These are phyloP conservation scores for Hansenula sp. DNA, from an alignment of 1,139 yeast species.

Conservation along the genomic window DNA sequence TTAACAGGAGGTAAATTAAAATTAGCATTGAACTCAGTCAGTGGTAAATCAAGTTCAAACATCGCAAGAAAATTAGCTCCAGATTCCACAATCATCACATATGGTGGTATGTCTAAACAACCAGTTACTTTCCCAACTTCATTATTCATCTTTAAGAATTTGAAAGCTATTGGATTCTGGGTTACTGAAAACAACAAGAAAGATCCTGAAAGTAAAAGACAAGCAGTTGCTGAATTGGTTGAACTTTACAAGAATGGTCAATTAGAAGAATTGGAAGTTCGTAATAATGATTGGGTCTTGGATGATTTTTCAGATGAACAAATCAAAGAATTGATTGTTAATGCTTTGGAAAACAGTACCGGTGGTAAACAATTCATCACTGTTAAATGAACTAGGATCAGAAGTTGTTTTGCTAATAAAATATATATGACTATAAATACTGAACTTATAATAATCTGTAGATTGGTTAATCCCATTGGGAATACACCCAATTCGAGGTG, in stretches of 20 bases:
- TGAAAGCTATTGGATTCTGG: conserved; percentile 92
- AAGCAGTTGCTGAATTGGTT: conserved; percentile 57
- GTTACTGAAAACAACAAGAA: conserved; percentile 71
- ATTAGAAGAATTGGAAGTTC: conserved; percentile 54
- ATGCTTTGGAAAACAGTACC: conserved; percentile 43
- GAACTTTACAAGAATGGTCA: conserved; percentile 63
- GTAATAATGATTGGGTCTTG: conserved; percentile 39
- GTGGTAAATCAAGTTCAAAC: conserved; percentile 79
- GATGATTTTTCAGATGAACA: conserved; percentile 41
- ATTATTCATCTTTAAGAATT: conserved; percentile 80
- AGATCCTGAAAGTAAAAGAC: conserved; percentile 57
- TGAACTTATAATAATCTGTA: no score
- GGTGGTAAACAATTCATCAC: conserved; percentile 24
- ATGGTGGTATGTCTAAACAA: conserved; percentile 97
- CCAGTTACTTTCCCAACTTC: conserved; percentile 90
- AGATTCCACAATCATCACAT: conserved; percentile 76
- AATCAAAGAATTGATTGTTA: conserved; percentile 43
- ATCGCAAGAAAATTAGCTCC: conserved; percentile 76
- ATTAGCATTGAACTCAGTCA: conserved; percentile 87
- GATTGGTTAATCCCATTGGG: no score
- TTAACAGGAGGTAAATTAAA: conserved; percentile 60
- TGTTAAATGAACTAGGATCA: conserved; percentile 6
- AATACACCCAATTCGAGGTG: no score
- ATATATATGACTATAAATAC: no score
- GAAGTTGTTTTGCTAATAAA: no score